Percentiles rank a stretch among this genome's conserved stretches.
Evolutionary conservation across 208 protist genomes (phyloP).

Genomic region (Porcisia deanei): DNA sequence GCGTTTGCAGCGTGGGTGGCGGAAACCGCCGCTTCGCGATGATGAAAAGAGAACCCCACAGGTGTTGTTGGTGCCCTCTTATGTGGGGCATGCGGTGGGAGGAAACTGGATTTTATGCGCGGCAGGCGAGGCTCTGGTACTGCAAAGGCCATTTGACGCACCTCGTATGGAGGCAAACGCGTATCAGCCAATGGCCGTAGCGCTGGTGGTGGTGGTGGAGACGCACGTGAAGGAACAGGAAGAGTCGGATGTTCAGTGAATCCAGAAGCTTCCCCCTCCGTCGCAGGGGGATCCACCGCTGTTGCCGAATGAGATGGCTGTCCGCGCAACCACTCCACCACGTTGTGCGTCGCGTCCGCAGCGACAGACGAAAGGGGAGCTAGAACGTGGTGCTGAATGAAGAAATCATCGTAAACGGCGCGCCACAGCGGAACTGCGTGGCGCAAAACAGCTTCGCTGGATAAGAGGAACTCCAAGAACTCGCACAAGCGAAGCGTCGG

Average conservation of each 20-base stretch:
- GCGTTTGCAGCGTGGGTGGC: neutral
- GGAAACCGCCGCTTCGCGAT: conserved; percentile 9
- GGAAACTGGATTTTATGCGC: conserved; percentile 26
- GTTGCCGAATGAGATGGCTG: neutral
- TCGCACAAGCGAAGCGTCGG: conserved; percentile 53
- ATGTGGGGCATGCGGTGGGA: neutral
- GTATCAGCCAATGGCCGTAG: conserved; percentile 8
- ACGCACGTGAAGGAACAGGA: neutral
- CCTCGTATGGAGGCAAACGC: conserved; percentile 61
- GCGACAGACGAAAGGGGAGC: conserved; percentile 30
- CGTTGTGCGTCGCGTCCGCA: conserved; percentile 27
- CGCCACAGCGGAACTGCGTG: conserved; percentile 51
- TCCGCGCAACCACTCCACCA: conserved; percentile 18
- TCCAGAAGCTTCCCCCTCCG: neutral
- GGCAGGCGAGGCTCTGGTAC: conserved; percentile 63
- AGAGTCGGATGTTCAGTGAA: neutral
- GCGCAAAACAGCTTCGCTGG: conserved; percentile 26
- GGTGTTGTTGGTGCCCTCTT: conserved; percentile 31
- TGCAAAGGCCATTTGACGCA: conserved; percentile 74
- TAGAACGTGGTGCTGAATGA: conserved; percentile 46
- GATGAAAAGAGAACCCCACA: conserved; percentile 39
- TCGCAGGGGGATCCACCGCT: conserved; percentile 1
- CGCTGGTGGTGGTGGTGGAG: conserved; percentile 6
- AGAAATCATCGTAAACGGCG: conserved; percentile 55
- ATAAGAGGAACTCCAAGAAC: conserved; percentile 63